Percentiles rank a stretch among this genome's conserved stretches.
Evolutionary conservation across 768 basidiomycete genomes (phyloP).

Genomic region (Cytidiella melzeri): DNA sequence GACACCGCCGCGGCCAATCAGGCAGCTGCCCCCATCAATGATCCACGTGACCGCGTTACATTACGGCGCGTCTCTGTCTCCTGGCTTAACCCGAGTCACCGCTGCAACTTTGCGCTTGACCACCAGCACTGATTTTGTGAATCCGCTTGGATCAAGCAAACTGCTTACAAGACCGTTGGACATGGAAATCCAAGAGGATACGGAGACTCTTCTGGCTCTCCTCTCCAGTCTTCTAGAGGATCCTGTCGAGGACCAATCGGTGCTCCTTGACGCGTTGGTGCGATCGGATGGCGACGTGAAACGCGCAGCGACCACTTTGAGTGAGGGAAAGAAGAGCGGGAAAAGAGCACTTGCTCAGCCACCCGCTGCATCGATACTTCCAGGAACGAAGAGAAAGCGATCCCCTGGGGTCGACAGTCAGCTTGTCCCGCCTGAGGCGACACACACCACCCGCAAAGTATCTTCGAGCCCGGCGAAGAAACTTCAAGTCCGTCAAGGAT

Average conservation of each 20-base stretch:
- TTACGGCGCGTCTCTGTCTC: too few relatives aligned
- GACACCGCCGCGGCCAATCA: neutral
- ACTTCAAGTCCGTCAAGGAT: neutral
- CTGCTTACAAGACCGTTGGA: neutral
- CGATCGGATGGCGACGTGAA: constrained; percentile 50
- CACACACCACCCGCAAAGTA: neutral
- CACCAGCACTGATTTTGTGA: too few relatives aligned
- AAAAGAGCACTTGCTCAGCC: neutral
- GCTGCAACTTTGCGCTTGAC: too few relatives aligned
- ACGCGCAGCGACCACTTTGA: constrained; percentile 39
- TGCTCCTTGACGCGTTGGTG: constrained; percentile 55
- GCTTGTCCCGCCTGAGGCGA: constrained; percentile 27
- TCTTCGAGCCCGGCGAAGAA: neutral
- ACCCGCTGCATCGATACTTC: neutral
- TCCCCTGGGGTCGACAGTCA: constrained; percentile 44
- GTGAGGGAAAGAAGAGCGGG: too few relatives aligned
- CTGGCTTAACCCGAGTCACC: too few relatives aligned
- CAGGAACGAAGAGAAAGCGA: constrained; percentile 44
- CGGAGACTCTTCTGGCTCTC: constrained; percentile 62
- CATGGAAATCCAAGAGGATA: constrained; percentile 34
- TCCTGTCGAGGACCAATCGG: constrained; percentile 29
- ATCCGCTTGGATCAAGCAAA: too few relatives aligned
- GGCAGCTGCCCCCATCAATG: neutral
- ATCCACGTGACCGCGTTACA: neutral
- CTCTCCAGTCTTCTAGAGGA: constrained; percentile 51